Base-by-base conservation (phyloP, 768 basidiomycete genomes). In the Suillus americanus region DNA sequence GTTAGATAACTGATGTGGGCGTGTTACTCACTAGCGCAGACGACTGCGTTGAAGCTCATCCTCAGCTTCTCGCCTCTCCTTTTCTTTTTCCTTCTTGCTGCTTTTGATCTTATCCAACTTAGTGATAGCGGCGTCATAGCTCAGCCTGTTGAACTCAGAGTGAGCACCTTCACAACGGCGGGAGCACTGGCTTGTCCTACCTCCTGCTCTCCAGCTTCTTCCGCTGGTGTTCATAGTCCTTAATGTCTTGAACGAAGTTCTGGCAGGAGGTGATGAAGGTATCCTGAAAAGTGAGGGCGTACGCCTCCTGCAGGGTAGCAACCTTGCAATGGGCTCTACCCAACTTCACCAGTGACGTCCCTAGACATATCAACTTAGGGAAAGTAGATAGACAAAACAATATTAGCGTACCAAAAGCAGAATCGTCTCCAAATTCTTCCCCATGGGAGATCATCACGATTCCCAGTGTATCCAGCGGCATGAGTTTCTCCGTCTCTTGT, bases 141-240 rank as follows among this genome's bases (percentile, higher is more conserved):
- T 88, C 64, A 91, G 75, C 71, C 95, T 95, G 61, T 30, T 35
- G 53, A 18, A 5, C 6, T 35, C 14, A 10, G 55, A 16, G 64
- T 60, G n/a, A 43, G 48, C 33, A 30, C 18, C n/a, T 38, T 46
- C 23, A 16, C n/a, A 28, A 18, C 13, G 18, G 55, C 33, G 18
- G 40, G 13, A 51, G 2, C 54, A 55, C 28, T 45, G 20, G 53
- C 3, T 18, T 38, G 56, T 73, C 81, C 60, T 65, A 91, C 94
- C 92, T 83, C 71, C 93, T 81, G 60, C 90, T 94, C 63, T 97
- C 94, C 18, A 96, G 77, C 73, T 95, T 96, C 84, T 95, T 97
- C 66, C 88, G 85, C 65, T 90, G 82, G 5, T 80, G 72, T 64
- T 94, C 90, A 67, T 92, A 96, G 62, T 95, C 94, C 71, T 89